Base-by-base conservation (phyloP, 208 protist species). In the Kentomonas sorsogonicus region DNA sequence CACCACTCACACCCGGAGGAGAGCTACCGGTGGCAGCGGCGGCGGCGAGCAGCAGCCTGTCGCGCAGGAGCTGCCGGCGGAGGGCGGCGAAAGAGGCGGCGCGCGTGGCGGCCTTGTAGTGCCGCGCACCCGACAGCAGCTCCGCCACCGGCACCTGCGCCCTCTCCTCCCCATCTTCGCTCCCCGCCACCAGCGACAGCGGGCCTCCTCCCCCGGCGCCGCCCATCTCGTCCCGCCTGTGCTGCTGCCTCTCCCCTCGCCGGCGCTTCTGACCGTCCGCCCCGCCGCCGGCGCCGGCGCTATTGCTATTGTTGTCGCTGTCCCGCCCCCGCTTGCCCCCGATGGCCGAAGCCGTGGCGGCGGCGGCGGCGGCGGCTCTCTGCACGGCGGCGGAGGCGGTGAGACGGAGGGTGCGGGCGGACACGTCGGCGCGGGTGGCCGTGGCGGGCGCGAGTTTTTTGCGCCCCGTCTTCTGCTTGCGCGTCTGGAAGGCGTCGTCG, bases 371-470 rank as follows among this genome's bases (percentile, higher is more conserved):
- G 7, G 33, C 11, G 33, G 5, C 11, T 10, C 27, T 20, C 31
- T 52, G 46, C 45, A 89, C 71, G 4, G 77, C 54, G 0, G 72
- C 53, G 15, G 82, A 79, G 9, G 80, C 82, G 40, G 66, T 56
- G 57, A 93, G 61, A 44, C 74, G 78, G 30, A 93, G 51, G 15
- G 81, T 87, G 29, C 82, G 79, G 23, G 86, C 86, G 53, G 89
- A 82, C n/a, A 93, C 79, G 61, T 93, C 81, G 1, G 86, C 86
- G 1, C 74, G 73, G 11, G 86, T 93, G 2, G 80, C 76, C 0
- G 86, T 93, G 27, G 65, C 86, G 0, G 86, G 86, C 0, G 79
- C 76, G 29, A 93, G 71, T 57, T 93, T 93, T 57, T 93, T 93
- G 16, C 82, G 71, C 3, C 86, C 86, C 15, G 83, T 71, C 50